These are phyloP conservation scores for Amylostereum areolatum DNA, from an alignment of 1,284 basidiomycete genomes.

Conservation along the genomic window DNA sequence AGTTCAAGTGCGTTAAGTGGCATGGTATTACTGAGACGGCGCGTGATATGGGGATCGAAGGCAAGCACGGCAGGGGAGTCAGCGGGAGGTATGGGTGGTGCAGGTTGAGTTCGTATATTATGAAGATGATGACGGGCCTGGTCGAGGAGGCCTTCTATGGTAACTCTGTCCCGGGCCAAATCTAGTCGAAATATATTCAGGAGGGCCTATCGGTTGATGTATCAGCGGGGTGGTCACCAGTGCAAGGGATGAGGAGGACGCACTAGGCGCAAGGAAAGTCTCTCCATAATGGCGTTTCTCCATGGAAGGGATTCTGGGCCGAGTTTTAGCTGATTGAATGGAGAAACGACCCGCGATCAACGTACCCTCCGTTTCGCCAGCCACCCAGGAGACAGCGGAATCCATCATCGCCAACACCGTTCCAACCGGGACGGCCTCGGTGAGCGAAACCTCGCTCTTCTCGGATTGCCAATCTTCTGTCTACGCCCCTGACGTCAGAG, in stretches of 20 bases:
- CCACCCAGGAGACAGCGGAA: slow-evolving; percentile 48
- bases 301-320: slow-evolving; percentile 10
- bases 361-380: slow-evolving; percentile 34
- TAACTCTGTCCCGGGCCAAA: slow-evolving; percentile 27
- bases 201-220: slow-evolving; percentile 29
- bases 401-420: slow-evolving; percentile 58
- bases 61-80: slow-evolving; percentile 47
- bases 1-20: slow-evolving; percentile 62
- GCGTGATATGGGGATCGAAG: slow-evolving; percentile 68
- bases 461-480: slow-evolving; percentile 87
- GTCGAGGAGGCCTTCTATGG: slow-evolving; percentile 31
- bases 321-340: background rate
- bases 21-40: slow-evolving; percentile 66
- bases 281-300: slow-evolving; percentile 36
- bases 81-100: slow-evolving; percentile 28
- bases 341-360: slow-evolving; percentile 5
- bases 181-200: slow-evolving; percentile 46
- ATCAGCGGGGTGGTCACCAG: background rate
- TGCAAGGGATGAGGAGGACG: slow-evolving; percentile 2
- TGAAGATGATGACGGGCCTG: slow-evolving; percentile 37
- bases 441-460: slow-evolving; percentile 77
- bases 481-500: slow-evolving; percentile 29
- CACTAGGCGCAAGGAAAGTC: slow-evolving; percentile 57
- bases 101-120: slow-evolving; percentile 30
- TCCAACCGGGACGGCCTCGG: slow-evolving; percentile 61